phyloP scores from a whole-genome alignment of 2,329 filamentous ascomycete genomes.

The Colletotrichum sp. region DNA sequence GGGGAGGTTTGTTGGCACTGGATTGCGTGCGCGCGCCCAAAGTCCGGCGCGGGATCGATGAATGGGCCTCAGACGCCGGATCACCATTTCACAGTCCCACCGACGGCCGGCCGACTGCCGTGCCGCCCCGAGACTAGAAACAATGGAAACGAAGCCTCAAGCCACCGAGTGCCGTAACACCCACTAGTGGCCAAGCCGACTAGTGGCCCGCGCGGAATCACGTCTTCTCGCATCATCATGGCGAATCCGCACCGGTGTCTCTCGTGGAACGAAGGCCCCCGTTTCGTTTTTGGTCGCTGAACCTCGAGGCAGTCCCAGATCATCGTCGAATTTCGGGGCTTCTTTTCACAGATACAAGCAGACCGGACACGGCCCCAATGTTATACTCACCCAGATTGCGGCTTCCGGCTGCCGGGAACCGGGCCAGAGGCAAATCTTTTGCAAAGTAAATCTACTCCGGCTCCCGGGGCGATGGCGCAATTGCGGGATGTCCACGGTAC shows the following conservation, averaged over 20 bases:
- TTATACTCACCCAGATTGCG: neutral
- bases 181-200: slow-evolving; percentile 5
- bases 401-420: slow-evolving; percentile 17
- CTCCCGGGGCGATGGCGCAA: slow-evolving; percentile 23
- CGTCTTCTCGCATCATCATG: slow-evolving; percentile 20
- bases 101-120: slow-evolving; percentile 20
- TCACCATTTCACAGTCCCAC: neutral
- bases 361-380: neutral
- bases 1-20: neutral
- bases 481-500: slow-evolving; percentile 22
- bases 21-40: neutral
- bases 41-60: neutral
- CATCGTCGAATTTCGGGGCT: neutral
- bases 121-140: slow-evolving; percentile 4
- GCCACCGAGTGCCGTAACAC: slow-evolving; percentile 5
- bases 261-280: neutral
- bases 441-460: slow-evolving; percentile 11
- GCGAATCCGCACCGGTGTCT: slow-evolving; percentile 4
- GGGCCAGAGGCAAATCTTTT: neutral
- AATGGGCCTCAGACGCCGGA: neutral
- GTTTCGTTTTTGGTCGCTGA: neutral
- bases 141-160: neutral
- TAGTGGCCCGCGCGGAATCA: slow-evolving; percentile 17
- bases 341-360: neutral
- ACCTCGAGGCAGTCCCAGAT: neutral